These are phyloP conservation scores for Wickerhamiella vanderwaltii DNA, from an alignment of 805 yeast genomes.

Conservation along the genomic window DNA sequence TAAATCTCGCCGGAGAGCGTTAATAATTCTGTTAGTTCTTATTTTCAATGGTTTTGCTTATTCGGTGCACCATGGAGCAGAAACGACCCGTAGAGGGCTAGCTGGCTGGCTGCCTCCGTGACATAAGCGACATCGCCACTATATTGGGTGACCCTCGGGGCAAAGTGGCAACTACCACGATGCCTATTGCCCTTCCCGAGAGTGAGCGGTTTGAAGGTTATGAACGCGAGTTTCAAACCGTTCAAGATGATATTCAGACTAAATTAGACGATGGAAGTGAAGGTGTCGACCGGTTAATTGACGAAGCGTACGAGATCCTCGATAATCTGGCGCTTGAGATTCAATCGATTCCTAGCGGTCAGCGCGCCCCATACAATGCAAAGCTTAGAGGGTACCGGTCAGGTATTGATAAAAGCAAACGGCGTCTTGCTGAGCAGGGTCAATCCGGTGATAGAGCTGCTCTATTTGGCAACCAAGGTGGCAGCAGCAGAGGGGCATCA, in stretches of 20 bases:
- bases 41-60: too few relatives aligned
- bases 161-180: background rate
- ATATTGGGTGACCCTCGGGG: too few relatives aligned
- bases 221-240: slow-evolving; percentile 9
- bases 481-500: too few relatives aligned
- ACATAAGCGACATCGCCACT: too few relatives aligned
- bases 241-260: slow-evolving; percentile 2
- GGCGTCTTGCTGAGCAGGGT: slow-evolving; percentile 35
- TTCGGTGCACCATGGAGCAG: too few relatives aligned
- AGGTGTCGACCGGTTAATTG: slow-evolving; percentile 30
- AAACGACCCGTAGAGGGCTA: too few relatives aligned
- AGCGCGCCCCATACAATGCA: slow-evolving; percentile 58
- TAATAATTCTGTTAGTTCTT: too few relatives aligned
- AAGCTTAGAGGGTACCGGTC: slow-evolving; percentile 59
- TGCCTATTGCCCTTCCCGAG: slow-evolving; percentile 10
- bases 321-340: slow-evolving; percentile 86
- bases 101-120: too few relatives aligned
- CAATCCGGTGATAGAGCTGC: slow-evolving; percentile 64
- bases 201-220: slow-evolving; percentile 6
- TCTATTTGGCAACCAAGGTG: slow-evolving; percentile 46
- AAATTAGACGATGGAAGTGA: background rate
- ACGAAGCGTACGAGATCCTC: slow-evolving; percentile 65
- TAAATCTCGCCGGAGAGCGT: too few relatives aligned
- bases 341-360: slow-evolving; percentile 65
- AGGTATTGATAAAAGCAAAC: slow-evolving; percentile 47